Percentiles rank a stretch among this genome's conserved stretches.
Evolutionary conservation across 2,329 filamentous ascomycete genomes (phyloP).

Genomic region (Biscogniauxia sp.): DNA sequence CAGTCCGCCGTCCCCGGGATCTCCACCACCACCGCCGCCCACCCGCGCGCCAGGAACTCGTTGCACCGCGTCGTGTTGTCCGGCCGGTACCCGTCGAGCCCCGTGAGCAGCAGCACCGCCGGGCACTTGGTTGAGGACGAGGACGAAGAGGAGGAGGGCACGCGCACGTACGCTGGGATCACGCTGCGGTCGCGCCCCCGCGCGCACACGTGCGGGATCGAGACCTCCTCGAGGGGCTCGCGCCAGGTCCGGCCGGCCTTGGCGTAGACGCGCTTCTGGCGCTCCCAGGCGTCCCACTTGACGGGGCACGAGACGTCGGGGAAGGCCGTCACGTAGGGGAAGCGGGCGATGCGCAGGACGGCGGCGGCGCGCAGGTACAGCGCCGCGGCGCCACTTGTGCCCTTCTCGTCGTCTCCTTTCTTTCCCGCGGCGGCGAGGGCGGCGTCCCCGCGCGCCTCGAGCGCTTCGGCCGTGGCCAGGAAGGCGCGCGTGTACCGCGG

Average conservation of each 20-base stretch:
- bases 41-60: constrained; percentile 61
- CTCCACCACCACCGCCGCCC: constrained; percentile 61
- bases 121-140: constrained; percentile 34
- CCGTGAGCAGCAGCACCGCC: constrained; percentile 57
- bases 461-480: constrained; percentile 57
- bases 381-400: constrained; percentile 56
- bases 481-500: constrained; percentile 63
- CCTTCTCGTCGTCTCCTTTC: constrained; percentile 31
- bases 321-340: constrained; percentile 54
- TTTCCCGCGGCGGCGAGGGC: constrained; percentile 41
- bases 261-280: constrained; percentile 62
- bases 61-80: constrained; percentile 61
- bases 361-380: constrained; percentile 69
- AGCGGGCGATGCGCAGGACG: constrained; percentile 71
- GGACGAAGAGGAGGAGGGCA: constrained; percentile 22
- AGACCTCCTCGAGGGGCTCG: constrained; percentile 59
- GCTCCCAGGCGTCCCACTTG: constrained; percentile 63
- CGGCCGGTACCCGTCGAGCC: constrained; percentile 61
- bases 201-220: constrained; percentile 56
- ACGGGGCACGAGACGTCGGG: constrained; percentile 38
- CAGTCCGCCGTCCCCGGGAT: constrained; percentile 68
- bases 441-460: constrained; percentile 52
- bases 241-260: constrained; percentile 55
- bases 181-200: constrained; percentile 47
- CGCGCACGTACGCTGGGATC: constrained; percentile 65